Evolutionary conservation across 768 basidiomycete genomes (phyloP).

Genomic region (Ramaria rubella): DNA sequence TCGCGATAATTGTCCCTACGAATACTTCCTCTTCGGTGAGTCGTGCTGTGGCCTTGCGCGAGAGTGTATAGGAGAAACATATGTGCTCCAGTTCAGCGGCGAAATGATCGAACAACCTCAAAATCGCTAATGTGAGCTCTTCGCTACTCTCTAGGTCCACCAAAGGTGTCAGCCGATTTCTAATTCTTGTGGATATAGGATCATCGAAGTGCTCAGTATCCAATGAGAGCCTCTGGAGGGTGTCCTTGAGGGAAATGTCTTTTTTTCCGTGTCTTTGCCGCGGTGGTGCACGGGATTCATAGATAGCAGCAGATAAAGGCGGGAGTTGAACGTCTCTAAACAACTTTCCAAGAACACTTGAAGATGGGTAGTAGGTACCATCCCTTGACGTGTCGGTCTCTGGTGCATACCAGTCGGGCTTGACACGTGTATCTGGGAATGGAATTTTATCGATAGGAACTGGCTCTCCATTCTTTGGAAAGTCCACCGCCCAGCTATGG

Average conservation of each 20-base stretch:
- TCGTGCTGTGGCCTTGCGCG: slow-evolving; percentile 32
- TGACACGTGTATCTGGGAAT: slow-evolving; percentile 29
- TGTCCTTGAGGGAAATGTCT: slow-evolving; percentile 24
- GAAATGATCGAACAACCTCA: slow-evolving; percentile 31
- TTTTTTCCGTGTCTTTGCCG: slow-evolving; percentile 15
- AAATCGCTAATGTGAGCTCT: not conserved
- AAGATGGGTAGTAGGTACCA: slow-evolving; percentile 42
- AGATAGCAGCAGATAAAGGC: slow-evolving; percentile 19
- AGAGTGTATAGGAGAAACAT: slow-evolving; percentile 42
- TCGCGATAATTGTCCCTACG: slow-evolving; percentile 60
- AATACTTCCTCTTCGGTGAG: slow-evolving; percentile 60
- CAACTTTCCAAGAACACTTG: slow-evolving; percentile 51
- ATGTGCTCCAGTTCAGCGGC: slow-evolving; percentile 40
- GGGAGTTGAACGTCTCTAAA: slow-evolving; percentile 57
- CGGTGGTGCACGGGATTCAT: slow-evolving; percentile 19
- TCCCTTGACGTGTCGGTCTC: slow-evolving; percentile 34
- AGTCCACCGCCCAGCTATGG: slow-evolving; percentile 63
- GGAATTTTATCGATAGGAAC: slow-evolving; percentile 39
- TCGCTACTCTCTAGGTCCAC: slow-evolving; percentile 8
- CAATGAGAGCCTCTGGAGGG: slow-evolving; percentile 33
- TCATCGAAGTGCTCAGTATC: slow-evolving; percentile 16
- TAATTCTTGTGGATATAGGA: not conserved
- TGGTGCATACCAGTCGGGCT: slow-evolving; percentile 63
- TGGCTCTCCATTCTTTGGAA: slow-evolving; percentile 50
- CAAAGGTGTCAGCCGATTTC: slow-evolving; percentile 19